Conservation (phyloP, 768 basidiomycete genomes). For the Fomitopsis serialis region DNA sequence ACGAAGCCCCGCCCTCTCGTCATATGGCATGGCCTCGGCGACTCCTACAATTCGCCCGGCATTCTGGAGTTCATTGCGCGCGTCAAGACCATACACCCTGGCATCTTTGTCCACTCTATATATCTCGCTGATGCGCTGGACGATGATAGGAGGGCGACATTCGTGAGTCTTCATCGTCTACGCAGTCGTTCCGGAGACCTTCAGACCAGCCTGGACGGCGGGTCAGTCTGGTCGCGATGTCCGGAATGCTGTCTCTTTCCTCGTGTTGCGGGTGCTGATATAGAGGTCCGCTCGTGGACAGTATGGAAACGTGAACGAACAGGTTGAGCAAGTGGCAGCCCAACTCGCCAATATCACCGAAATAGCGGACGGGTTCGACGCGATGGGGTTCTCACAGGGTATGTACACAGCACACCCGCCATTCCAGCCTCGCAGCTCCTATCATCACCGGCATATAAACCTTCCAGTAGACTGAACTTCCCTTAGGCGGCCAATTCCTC, state of each 20-base stretch:
- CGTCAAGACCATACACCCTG: slow-evolving; percentile 61
- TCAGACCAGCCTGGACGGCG: too few species aligned
- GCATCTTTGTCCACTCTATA: slow-evolving; percentile 74
- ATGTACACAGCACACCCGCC: neutral
- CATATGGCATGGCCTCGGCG: slow-evolving; percentile 79
- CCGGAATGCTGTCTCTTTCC: too few species aligned
- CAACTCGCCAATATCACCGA: slow-evolving; percentile 64
- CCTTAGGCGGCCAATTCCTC: slow-evolving; percentile 76
- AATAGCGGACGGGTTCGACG: slow-evolving; percentile 70
- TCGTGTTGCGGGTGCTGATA: too few species aligned
- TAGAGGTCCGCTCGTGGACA: too few species aligned
- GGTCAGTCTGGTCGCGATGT: too few species aligned
- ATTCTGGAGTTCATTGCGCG: slow-evolving; percentile 59
- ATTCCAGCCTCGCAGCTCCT: neutral
- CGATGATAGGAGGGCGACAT: slow-evolving; percentile 63
- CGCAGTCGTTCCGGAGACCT: neutral
- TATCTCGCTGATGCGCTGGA: slow-evolving; percentile 59
- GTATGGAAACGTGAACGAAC: slow-evolving; percentile 77
- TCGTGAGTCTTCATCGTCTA: slow-evolving; percentile 44
- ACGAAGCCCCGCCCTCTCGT: slow-evolving; percentile 46
- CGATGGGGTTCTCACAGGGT: slow-evolving; percentile 86
- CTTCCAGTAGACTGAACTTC: neutral
- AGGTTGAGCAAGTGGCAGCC: slow-evolving; percentile 56
- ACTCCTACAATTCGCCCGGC: slow-evolving; percentile 67
- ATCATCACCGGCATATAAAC: too few species aligned